Percentiles rank a stretch among this genome's conserved stretches.
Evolutionary conservation across 148 eudicot genomes (phyloP).

Genomic region (Cornus suecica): DNA sequence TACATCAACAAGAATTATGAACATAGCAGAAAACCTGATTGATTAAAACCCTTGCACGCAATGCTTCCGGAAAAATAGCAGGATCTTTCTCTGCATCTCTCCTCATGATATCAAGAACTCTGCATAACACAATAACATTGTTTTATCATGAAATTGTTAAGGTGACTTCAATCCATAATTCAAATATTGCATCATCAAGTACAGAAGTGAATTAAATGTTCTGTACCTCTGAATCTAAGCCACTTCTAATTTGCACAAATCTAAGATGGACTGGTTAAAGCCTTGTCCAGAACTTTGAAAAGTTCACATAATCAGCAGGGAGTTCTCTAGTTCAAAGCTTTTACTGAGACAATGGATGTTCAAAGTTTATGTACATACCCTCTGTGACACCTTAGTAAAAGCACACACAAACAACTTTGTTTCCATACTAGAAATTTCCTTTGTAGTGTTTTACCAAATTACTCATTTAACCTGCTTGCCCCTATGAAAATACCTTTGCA

Average conservation of each 20-base stretch:
- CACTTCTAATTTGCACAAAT: conserved; percentile 4
- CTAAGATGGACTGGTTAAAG: background rate
- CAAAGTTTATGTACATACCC: background rate
- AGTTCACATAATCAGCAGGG: background rate
- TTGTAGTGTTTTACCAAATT: too few relatives aligned
- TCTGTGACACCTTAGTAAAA: background rate
- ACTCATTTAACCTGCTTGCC: too few relatives aligned
- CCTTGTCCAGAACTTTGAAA: background rate
- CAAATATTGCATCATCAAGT: background rate
- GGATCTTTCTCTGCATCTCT: conserved; percentile 79
- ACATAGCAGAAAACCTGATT: conserved; percentile 52
- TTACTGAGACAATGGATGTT: too few relatives aligned
- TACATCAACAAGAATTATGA: background rate
- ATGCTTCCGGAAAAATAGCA: conserved; percentile 57
- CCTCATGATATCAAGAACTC: conserved; percentile 81
- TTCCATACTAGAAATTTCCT: too few relatives aligned
- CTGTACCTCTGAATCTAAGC: background rate
- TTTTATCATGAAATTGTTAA: conserved; percentile 9
- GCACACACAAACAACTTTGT: too few relatives aligned
- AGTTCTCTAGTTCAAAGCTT: conserved; percentile 2
- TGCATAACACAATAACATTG: conserved; percentile 30
- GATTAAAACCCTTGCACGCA: conserved; percentile 57
- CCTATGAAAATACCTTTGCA: too few relatives aligned
- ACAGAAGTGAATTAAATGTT: background rate
- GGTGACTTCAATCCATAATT: conserved; percentile 2